Evolutionary conservation across 148 eudicot genomes (phyloP).

Genomic region (Chenopodium suecicum): DNA sequence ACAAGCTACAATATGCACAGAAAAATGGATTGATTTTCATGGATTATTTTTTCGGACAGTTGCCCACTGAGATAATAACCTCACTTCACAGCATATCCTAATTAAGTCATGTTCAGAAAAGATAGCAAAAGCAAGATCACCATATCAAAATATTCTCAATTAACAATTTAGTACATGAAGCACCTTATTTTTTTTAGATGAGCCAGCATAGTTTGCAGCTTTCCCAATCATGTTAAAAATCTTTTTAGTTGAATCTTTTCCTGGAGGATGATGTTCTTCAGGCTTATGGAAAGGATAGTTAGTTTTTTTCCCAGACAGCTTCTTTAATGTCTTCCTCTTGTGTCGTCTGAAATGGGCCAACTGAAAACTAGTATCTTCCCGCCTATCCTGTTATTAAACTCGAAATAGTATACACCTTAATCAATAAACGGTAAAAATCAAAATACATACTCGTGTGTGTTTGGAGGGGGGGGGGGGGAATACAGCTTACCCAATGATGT

Average conservation of each 20-base stretch:
- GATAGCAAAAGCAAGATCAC: background rate
- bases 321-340: slow-evolving; percentile 82
- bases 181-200: slow-evolving; percentile 85
- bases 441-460: background rate
- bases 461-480: background rate
- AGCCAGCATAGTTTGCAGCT: slow-evolving; percentile 83
- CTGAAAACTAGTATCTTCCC: slow-evolving; percentile 84
- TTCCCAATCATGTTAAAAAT: slow-evolving; percentile 82
- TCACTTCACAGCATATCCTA: slow-evolving; percentile 6
- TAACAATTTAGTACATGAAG: background rate
- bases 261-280: slow-evolving; percentile 90
- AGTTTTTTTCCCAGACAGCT: slow-evolving; percentile 62
- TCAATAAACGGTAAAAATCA: slow-evolving; percentile 6
- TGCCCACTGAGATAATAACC: background rate
- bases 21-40: background rate
- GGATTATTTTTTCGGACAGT: background rate
- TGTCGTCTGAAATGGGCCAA: slow-evolving; percentile 88
- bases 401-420: slow-evolving; percentile 19
- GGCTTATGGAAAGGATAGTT: slow-evolving; percentile 84
- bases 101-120: background rate
- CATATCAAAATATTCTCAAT: background rate
- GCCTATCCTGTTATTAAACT: slow-evolving; percentile 65
- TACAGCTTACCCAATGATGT: slow-evolving; percentile 81
- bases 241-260: slow-evolving; percentile 83
- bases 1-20: background rate